Base-by-base conservation (phyloP, 2,329 filamentous ascomycete genomes). In the Thielaviopsis ethacetica region DNA sequence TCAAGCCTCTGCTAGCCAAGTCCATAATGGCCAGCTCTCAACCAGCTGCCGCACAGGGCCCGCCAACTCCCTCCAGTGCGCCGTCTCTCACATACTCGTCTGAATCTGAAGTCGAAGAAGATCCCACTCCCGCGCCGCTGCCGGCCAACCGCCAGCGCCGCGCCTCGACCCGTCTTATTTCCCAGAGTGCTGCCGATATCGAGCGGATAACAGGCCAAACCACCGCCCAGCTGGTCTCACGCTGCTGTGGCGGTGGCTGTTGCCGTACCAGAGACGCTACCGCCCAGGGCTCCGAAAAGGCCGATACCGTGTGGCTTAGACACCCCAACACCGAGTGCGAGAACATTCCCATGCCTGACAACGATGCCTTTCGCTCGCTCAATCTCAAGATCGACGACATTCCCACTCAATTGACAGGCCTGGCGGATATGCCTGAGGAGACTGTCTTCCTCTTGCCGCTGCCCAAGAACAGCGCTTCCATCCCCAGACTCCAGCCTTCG, bases 281-380 rank as follows among this genome's bases (percentile, higher is more conserved):
- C 63, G 72, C 71, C 56, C 69, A 74, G 2, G 72, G 72, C 34
- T 62, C 80, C 53, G 71, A 78, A 49, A n/a, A 22, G 19, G n/a
- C 21, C 17, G 53, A 53, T 27, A 26, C 53, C 21, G 41, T 27
- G 26, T 22, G 13, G 13, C 24, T 19, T 13, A 58, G 57, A 54
- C 44, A 54, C 26, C 55, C 55, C 30, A 30, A 58, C 15, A 57
- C 52, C 7, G 55, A 61, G 56, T 81, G 76, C 60, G 80, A 83
- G 65, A 68, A 67, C 6, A 69, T 84, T 21, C 66, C 73, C 17
- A 67, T 81, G 2, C 91, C 91, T 1, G 83, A 93, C 69, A 97
- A 95, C 66, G 79, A 85, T 61, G 93, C 93, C 17, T 98, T 87
- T 73, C 79, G 81, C 59, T 88, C 85, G 62, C 77, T 98, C 54